phyloP scores from a whole-genome alignment of 78 protist species.

The Corallochytrium limacisporum region DNA sequence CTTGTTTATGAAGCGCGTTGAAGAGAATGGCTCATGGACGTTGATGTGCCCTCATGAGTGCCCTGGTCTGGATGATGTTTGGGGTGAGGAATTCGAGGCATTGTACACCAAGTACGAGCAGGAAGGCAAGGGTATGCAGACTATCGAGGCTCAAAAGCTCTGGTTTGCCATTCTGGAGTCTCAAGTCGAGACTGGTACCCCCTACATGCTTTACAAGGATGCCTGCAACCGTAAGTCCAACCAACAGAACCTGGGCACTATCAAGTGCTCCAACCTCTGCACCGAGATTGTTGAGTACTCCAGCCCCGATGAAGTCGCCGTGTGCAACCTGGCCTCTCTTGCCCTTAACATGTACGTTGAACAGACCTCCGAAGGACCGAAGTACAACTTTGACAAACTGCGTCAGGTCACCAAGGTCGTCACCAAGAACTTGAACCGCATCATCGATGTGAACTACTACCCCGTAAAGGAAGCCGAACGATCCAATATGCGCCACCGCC shows the following conservation, averaged over 20 bases:
- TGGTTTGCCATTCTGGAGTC: slow-evolving; percentile 91
- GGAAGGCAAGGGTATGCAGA: slow-evolving; percentile 49
- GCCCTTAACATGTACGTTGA: slow-evolving; percentile 79
- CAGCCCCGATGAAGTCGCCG: slow-evolving; percentile 86
- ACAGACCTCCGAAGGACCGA: slow-evolving; percentile 3
- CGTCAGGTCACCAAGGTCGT: slow-evolving; percentile 41
- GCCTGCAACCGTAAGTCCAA: slow-evolving; percentile 86
- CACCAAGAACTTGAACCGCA: slow-evolving; percentile 73
- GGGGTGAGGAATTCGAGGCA: slow-evolving; percentile 74
- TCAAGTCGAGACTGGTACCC: slow-evolving; percentile 96
- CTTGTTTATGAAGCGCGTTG: slow-evolving; percentile 92
- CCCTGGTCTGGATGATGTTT: slow-evolving; percentile 73
- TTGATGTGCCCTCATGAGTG: slow-evolving; percentile 87
- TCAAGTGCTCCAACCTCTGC: slow-evolving; percentile 86
- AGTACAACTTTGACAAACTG: slow-evolving; percentile 65
- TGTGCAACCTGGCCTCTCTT: slow-evolving; percentile 95
- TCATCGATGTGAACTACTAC: slow-evolving; percentile 89
- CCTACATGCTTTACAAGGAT: slow-evolving; percentile 96
- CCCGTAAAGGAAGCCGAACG: slow-evolving; percentile 85
- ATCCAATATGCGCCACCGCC: slow-evolving; percentile 87
- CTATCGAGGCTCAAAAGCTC: slow-evolving; percentile 79
- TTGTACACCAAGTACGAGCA: slow-evolving; percentile 54
- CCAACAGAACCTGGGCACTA: slow-evolving; percentile 91
- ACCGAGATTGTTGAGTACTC: slow-evolving; percentile 94
- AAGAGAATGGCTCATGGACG: slow-evolving; percentile 75